Base-by-base conservation (phyloP, 73 alveolate genomes). In the Effrenium voratum region DNA sequence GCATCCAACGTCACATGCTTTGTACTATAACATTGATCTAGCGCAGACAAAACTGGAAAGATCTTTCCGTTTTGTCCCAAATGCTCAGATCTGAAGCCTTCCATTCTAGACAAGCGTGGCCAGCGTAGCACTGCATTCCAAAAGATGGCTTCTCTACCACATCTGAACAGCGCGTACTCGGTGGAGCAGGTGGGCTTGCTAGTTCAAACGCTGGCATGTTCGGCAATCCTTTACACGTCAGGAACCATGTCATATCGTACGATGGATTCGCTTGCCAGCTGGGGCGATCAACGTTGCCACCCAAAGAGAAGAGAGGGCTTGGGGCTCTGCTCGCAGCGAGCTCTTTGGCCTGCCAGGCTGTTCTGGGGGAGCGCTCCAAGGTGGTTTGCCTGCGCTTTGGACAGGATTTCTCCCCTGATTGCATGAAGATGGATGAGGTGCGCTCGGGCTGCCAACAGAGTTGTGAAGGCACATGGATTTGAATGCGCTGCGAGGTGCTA, bases 371-470 rank as follows among this genome's bases (percentile, higher is more conserved):
- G 87, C 97, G 45, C 34, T 24, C 85, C 75, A 90, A 90, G 68
- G 97, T 90, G 16, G 57, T 90, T 10, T 90, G 97, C 75, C 50
- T 90, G 50, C 97, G 97, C 63, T 90, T 90, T 34, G 97, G 97
- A 40, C 97, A 90, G 12, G 97, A 90, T 87, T 90, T 90, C 52
- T 57, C 84, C 28, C 97, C 97, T 45, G 97, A 90, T 55, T 90
- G 97, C 87, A 90, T 90, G 97, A 90, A 90, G 87, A 90, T 90
- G 97, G 97, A 90, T 32, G 97, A 90, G 97, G 97, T 47, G 60
- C 43, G 59, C n/a, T n/a, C n/a, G 32, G 6, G 50, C 28, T 36
- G 24, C 5, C 10, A 32, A 72, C 5, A 16, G 34, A 30, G 86
- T 32, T 10, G 36, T 70, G 44, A 38, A 41, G 32, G 40, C 30